A percentile compares a stretch with the other conserved stretches of the same genome.
phyloP scores from a whole-genome alignment of 306 rosid species.

The Castanospermum australe region DNA sequence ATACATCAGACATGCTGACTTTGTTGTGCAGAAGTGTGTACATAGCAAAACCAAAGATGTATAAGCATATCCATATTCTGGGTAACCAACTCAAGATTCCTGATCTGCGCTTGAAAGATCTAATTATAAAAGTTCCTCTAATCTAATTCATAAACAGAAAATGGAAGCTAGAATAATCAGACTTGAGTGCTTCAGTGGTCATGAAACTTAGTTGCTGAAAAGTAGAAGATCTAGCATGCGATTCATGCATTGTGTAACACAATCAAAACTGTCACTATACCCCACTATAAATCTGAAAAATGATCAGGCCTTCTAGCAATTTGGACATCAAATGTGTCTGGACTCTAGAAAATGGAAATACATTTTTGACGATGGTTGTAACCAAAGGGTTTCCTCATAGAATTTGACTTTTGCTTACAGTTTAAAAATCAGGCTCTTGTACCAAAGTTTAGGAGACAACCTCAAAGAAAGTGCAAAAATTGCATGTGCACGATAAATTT shows the following conservation, averaged over 20 bases:
- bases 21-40: not conserved
- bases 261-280: not conserved
- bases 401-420: not conserved
- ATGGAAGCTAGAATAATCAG: not conserved
- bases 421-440: not conserved
- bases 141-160: not conserved
- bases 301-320: not conserved
- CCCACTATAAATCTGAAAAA: not conserved
- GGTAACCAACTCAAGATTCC: not conserved
- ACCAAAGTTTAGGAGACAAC: not conserved
- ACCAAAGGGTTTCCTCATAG: not conserved
- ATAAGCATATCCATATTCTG: not conserved
- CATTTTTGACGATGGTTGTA: not conserved
- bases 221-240: not conserved
- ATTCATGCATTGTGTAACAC: not conserved
- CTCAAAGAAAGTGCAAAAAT: not conserved
- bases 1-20: slow-evolving; percentile 1
- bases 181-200: not conserved
- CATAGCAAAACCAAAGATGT: not conserved
- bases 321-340: not conserved
- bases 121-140: not conserved
- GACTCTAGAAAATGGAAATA: not conserved
- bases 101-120: not conserved
- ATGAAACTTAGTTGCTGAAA: not conserved
- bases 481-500: not conserved